These are phyloP conservation scores for Kockovaella imperatae DNA, from an alignment of 768 basidiomycete species.

Conservation along the genomic window DNA sequence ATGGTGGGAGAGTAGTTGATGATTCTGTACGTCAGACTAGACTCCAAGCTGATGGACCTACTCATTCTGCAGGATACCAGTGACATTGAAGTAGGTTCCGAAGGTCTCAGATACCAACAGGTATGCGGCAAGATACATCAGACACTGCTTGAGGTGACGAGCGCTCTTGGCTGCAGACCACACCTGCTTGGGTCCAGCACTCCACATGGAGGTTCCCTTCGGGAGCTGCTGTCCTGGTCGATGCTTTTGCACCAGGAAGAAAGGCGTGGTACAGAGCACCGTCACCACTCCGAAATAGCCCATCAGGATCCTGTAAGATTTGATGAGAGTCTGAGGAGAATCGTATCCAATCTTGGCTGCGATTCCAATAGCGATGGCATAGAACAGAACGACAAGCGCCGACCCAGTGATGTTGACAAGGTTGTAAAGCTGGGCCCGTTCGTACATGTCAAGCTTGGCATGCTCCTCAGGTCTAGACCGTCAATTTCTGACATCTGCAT, in stretches of 20 bases:
- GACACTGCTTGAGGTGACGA: conserved; percentile 6
- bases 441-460: conserved; percentile 9
- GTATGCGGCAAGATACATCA: conserved; percentile 10
- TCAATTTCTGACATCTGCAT: not conserved
- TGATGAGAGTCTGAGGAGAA: not conserved
- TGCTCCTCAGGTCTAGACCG: conserved; percentile 8
- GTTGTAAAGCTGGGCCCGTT: conserved; percentile 10
- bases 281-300: conserved; percentile 6
- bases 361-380: conserved; percentile 10
- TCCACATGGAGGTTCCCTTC: conserved; percentile 1
- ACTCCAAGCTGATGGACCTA: not conserved
- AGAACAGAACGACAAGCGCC: conserved; percentile 2
- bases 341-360: conserved; percentile 4
- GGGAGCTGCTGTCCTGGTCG: conserved; percentile 15
- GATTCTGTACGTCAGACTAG: conserved; percentile 1
- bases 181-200: conserved; percentile 10
- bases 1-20: conserved; percentile 9
- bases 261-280: conserved; percentile 5
- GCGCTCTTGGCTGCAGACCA: conserved; percentile 5
- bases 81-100: conserved; percentile 8
- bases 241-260: conserved; percentile 7
- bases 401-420: conserved; percentile 11
- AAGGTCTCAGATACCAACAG: conserved; percentile 9
- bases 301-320: conserved; percentile 6
- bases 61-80: conserved; percentile 12